Conservation (phyloP, 1,284 basidiomycete genomes). For the Sanghuangporus baumii region DNA sequence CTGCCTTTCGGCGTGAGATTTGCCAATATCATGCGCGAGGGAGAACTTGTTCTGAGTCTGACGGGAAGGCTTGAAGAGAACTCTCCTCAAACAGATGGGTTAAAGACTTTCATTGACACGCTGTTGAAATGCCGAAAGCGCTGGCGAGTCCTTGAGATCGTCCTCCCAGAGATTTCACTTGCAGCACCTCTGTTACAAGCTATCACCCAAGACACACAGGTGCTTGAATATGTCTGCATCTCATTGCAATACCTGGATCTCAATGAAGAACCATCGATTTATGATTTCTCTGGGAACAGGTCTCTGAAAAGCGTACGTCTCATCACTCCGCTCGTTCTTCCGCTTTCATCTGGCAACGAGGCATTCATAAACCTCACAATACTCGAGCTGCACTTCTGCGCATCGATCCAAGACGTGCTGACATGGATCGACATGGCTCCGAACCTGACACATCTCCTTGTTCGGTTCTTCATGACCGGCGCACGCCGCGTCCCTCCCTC, state of each 20-base stretch:
- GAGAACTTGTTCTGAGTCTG: not conserved
- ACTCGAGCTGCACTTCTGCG: constrained; percentile 10
- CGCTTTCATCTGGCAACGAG: not conserved
- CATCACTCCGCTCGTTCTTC: not conserved
- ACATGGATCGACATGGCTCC: constrained; percentile 8
- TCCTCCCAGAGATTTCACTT: not conserved
- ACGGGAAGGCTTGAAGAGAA: not conserved
- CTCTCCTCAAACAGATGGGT: not conserved
- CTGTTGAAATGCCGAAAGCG: constrained; percentile 1
- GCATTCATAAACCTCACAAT: not conserved
- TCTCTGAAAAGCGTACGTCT: not conserved
- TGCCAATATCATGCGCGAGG: not conserved
- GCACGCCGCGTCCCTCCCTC: not conserved
- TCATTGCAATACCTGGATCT: not conserved
- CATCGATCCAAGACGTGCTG: constrained; percentile 1
- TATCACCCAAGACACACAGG: not conserved
- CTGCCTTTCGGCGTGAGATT: constrained; percentile 1
- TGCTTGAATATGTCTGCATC: not conserved
- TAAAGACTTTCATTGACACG: not conserved
- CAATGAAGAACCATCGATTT: not conserved
- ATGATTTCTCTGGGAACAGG: not conserved
- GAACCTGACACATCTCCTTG: not conserved
- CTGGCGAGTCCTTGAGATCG: constrained; percentile 8
- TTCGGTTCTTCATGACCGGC: not conserved
- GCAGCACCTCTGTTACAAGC: not conserved